phyloP scores from a whole-genome alignment of 495 filamentous ascomycete species.

The Daldinia concentrica region DNA sequence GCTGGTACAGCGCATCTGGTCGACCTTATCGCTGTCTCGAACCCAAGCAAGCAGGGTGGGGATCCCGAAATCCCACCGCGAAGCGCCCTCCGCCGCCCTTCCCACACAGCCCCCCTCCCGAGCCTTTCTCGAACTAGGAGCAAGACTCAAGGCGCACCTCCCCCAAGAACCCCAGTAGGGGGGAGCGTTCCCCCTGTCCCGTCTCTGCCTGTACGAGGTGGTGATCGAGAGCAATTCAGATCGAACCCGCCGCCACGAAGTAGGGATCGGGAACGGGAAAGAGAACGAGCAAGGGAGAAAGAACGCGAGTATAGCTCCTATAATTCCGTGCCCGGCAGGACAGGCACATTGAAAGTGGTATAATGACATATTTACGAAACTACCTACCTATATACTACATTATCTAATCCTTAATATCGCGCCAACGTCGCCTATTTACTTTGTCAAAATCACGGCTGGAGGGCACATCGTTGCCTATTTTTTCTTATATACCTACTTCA shows the following conservation, averaged over 20 bases:
- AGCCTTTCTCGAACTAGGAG: constrained; percentile 40
- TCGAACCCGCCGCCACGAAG: constrained; percentile 22
- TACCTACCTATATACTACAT: not conserved
- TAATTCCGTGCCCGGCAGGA: constrained; percentile 44
- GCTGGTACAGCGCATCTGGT: constrained; percentile 66
- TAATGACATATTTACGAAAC: constrained; percentile 15
- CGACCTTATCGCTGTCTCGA: constrained; percentile 54
- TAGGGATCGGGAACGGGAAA: constrained; percentile 34
- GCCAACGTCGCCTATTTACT: constrained; percentile 14
- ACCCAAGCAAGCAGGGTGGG: constrained; percentile 8
- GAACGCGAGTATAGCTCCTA: constrained; percentile 44
- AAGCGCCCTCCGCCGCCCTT: constrained; percentile 34
- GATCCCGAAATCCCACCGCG: constrained; percentile 36
- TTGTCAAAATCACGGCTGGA: constrained; percentile 3
- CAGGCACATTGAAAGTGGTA: constrained; percentile 46
- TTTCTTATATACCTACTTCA: constrained; percentile 10
- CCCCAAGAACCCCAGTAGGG: constrained; percentile 18
- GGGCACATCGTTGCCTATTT: not conserved
- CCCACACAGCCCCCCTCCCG: constrained; percentile 30
- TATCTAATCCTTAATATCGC: constrained; percentile 22
- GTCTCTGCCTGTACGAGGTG: constrained; percentile 15
- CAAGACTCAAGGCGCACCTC: constrained; percentile 40
- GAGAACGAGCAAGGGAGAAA: constrained; percentile 28
- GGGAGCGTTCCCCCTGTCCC: constrained; percentile 37
- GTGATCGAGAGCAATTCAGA: constrained; percentile 2